Evolutionary conservation across 495 filamentous ascomycete species (phyloP).

Genomic region (Xylaria grammica): DNA sequence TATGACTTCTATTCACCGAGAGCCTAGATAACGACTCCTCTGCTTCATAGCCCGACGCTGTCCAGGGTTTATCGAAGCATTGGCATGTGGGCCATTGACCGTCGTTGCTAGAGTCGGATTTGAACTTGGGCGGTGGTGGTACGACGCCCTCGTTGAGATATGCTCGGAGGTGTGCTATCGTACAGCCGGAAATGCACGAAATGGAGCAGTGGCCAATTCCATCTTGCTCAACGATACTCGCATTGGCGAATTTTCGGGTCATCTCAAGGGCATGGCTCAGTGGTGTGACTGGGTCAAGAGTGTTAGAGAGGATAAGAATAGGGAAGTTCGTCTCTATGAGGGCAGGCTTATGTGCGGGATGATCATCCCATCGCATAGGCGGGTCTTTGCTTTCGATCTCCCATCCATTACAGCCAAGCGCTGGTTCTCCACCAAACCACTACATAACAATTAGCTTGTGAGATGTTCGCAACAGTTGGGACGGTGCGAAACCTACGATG

Average conservation of each 20-base stretch:
- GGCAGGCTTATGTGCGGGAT: constrained; percentile 32
- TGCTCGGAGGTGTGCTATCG: constrained; percentile 40
- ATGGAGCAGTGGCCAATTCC: constrained; percentile 51
- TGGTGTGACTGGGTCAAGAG: constrained; percentile 65
- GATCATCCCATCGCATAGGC: constrained; percentile 44
- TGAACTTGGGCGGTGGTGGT: constrained; percentile 42
- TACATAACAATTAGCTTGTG: constrained; percentile 17
- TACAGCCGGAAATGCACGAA: constrained; percentile 45
- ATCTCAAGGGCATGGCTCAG: constrained; percentile 56
- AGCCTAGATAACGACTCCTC: neutral
- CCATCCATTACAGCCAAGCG: constrained; percentile 52
- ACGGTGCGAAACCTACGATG: constrained; percentile 30
- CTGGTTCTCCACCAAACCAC: constrained; percentile 42
- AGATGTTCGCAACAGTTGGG: neutral
- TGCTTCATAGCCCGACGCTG: constrained; percentile 12
- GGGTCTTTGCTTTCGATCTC: constrained; percentile 42
- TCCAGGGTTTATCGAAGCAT: constrained; percentile 44
- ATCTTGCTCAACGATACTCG: constrained; percentile 52
- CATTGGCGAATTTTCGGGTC: constrained; percentile 51
- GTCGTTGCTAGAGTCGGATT: constrained; percentile 29
- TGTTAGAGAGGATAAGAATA: constrained; percentile 64
- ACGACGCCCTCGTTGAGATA: constrained; percentile 49
- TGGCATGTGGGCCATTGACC: constrained; percentile 48
- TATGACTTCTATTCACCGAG: neutral
- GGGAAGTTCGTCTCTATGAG: constrained; percentile 59